phyloP scores from a whole-genome alignment of 2,329 filamentous ascomycete species.

The Akanthomyces dipterigenus region DNA sequence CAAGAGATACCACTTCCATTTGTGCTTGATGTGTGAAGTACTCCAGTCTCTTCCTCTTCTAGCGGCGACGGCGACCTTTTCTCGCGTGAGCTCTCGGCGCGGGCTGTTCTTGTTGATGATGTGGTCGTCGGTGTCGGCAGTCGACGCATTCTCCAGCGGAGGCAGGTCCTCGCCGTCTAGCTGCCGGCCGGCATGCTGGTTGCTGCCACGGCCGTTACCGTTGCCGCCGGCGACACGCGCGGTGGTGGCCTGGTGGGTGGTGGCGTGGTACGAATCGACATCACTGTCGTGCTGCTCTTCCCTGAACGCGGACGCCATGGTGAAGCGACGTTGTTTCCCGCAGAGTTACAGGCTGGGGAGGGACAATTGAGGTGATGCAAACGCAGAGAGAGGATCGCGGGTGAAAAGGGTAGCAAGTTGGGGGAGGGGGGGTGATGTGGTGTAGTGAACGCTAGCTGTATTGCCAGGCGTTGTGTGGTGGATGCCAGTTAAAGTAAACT shows the following conservation, averaged over 20 bases:
- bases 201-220: neutral
- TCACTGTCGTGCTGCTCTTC: constrained; percentile 2
- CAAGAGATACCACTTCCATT: constrained; percentile 38
- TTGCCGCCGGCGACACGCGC: neutral
- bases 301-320: constrained; percentile 9
- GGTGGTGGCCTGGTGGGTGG: neutral
- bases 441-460: neutral
- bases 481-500: neutral
- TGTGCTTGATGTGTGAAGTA: constrained; percentile 34
- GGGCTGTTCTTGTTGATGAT: constrained; percentile 8
- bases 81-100: constrained; percentile 26
- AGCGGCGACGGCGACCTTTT: constrained; percentile 1
- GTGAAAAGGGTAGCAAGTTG: neutral
- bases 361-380: neutral
- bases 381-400: neutral
- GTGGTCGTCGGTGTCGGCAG: neutral
- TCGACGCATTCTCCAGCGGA: neutral
- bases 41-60: neutral
- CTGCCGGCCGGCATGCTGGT: neutral
- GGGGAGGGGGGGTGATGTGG: neutral
- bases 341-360: neutral
- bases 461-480: neutral
- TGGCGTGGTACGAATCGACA: neutral
- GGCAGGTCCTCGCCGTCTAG: neutral
- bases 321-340: constrained; percentile 2